Evolutionary conservation across 2,329 filamentous ascomycete genomes (phyloP).

Genomic region (Fusarium paranaense): DNA sequence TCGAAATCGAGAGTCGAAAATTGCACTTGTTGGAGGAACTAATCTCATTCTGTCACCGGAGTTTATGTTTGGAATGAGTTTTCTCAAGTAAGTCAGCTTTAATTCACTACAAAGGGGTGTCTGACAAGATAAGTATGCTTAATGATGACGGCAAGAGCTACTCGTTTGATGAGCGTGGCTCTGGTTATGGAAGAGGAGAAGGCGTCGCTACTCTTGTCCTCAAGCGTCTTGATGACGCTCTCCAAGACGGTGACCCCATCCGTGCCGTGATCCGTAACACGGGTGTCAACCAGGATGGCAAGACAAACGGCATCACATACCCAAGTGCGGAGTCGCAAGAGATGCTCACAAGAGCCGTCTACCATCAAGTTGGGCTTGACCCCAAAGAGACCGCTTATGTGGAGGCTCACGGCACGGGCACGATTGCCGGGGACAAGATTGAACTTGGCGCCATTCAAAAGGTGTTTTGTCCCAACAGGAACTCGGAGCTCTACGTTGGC

Average conservation of each 20-base stretch:
- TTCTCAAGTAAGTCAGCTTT: not conserved
- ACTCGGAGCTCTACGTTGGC: slow-evolving; percentile 5
- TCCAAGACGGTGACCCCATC: not conserved
- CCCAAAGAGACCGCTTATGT: not conserved
- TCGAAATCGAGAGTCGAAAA: not conserved
- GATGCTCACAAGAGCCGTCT: not conserved
- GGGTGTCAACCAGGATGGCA: not conserved
- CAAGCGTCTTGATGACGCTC: not conserved
- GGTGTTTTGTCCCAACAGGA: slow-evolving; percentile 4
- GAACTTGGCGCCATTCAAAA: slow-evolving; percentile 8
- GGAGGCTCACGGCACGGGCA: slow-evolving; percentile 20
- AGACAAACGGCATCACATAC: slow-evolving; percentile 5
- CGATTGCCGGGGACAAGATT: slow-evolving; percentile 9
- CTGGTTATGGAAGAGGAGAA: not conserved
- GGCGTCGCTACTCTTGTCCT: not conserved
- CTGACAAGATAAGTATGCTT: not conserved
- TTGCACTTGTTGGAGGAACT: not conserved
- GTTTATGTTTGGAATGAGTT: not conserved
- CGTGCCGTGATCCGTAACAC: not conserved
- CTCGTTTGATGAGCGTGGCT: not conserved
- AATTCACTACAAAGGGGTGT: no score
- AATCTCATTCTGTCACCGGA: not conserved
- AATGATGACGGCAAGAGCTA: not conserved
- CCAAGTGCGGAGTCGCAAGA: slow-evolving; percentile 3
- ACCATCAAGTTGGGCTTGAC: not conserved